Base-by-base conservation (phyloP, 1,284 basidiomycete genomes). In the Pseudozyma sp. region DNA sequence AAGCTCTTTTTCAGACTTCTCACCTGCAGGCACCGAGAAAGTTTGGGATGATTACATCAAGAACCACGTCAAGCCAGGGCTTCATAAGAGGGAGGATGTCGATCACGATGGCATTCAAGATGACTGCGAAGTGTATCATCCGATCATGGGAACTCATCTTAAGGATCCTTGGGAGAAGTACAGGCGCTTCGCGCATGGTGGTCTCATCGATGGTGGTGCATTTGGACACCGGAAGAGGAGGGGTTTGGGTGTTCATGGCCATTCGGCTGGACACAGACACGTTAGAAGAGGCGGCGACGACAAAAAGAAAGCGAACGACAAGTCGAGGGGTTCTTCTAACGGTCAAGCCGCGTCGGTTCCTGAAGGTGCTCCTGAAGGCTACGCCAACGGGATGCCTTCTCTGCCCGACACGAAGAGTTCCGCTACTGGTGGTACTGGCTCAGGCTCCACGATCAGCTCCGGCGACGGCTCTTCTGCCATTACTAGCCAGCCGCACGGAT, bases 401-500 rank as follows among this genome's bases (percentile, higher is more conserved):
- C 52, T 50, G 0, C 66, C 63, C 39, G 7, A 42, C 34, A 35
- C 40, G 8, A 44, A 52, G 9, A 43, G 52, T 19, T 39, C 59
- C 1, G 43, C 44, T 6, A 25, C 56, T 35, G 34, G n/a, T 43
- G 50, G 35, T 7, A 5, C 35, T 7, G 40, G 31, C 5, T 6
- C 50, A 10, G 43, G 42, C 31, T 36, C 35, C 11, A 34, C 19
- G 1, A 5, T 42, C 5, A 38, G 19, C 31, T 31, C 47, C 0
- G 7, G 21, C 21, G 21, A 21, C 25, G 40, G 35, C 2, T 47
- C 40, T 7, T 31, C 48, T 40, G 50, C 47, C 7, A 61, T 56
- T 19, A 54, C 62, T 4, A 55, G 47, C 56, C 52, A 59, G 21
- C 65, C 76, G 8, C 59, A 67, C 25, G 76, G 76, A 1, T 78